Evolutionary conservation across 2,329 filamentous ascomycete genomes (phyloP).

Genomic region (Penicillium corylophilum): DNA sequence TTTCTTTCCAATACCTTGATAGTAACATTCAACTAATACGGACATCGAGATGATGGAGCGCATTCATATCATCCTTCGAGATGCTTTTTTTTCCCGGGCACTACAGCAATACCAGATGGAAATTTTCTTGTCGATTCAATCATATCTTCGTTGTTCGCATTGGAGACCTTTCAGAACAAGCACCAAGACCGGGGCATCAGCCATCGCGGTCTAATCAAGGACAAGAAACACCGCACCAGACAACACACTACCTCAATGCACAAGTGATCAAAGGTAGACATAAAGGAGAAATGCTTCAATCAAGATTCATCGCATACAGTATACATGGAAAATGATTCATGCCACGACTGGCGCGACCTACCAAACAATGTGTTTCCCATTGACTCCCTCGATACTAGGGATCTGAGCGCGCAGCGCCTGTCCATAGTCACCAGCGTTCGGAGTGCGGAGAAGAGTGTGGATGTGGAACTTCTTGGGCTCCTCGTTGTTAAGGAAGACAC

Average conservation of each 20-base stretch:
- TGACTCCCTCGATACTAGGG: constrained; percentile 35
- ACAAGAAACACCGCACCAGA: background rate
- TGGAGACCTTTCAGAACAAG: constrained; percentile 8
- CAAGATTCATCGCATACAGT: constrained; percentile 16
- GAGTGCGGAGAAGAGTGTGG: constrained; percentile 69
- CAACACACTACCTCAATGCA: background rate
- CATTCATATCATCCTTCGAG: background rate
- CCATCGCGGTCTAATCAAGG: background rate
- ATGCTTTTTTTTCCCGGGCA: background rate
- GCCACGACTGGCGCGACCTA: constrained; percentile 12
- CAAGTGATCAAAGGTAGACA: background rate
- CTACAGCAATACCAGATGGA: background rate
- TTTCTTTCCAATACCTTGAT: background rate
- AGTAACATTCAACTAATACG: constrained; percentile 10
- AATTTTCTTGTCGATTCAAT: background rate
- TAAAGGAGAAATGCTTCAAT: constrained; percentile 8
- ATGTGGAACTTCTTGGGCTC: constrained; percentile 77
- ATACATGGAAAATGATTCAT: constrained; percentile 9
- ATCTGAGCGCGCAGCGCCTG: constrained; percentile 48
- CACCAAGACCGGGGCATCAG: constrained; percentile 8
- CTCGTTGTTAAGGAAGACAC: constrained; percentile 71
- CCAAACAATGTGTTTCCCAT: constrained; percentile 40
- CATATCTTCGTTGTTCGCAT: constrained; percentile 13
- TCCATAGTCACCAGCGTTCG: constrained; percentile 76
- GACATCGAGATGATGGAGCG: background rate